Percentiles rank a stretch among this genome's conserved stretches.
Conservation (phyloP, 306 rosid species). For the Quercus ilex region DNA sequence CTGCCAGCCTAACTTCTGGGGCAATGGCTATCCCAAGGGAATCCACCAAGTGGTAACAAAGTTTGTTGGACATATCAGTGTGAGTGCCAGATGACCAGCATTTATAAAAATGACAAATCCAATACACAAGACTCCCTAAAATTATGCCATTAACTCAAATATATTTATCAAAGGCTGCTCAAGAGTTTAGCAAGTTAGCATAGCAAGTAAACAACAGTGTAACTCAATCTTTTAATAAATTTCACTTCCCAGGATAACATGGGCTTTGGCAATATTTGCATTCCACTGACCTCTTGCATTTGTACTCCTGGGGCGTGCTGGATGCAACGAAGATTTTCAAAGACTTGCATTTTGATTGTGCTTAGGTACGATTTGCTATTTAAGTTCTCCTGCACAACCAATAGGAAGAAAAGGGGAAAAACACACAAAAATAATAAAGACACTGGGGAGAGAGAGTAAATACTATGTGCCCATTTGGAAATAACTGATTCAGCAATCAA, state of each 20-base stretch:
- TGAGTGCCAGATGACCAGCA: neutral
- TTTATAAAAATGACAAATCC: too few relatives aligned
- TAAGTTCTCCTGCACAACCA: constrained; percentile 68
- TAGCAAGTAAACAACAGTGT: neutral
- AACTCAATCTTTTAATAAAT: neutral
- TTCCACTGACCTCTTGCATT: constrained; percentile 86
- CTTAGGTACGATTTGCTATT: constrained; percentile 90
- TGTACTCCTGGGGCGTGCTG: constrained; percentile 98
- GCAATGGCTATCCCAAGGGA: neutral
- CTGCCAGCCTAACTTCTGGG: neutral
- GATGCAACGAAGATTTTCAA: constrained; percentile 89
- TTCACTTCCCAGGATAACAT: constrained; percentile 5
- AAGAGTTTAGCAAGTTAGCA: neutral
- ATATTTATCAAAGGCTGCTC: neutral
- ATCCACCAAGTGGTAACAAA: neutral
- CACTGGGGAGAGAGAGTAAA: neutral
- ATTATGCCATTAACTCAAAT: too few relatives aligned
- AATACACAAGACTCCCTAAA: too few relatives aligned
- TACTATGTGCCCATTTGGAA: too few relatives aligned
- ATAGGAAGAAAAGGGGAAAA: constrained; percentile 17
- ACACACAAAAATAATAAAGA: neutral
- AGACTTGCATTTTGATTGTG: constrained; percentile 85
- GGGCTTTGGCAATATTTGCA: neutral
- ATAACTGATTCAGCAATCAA: too few relatives aligned
- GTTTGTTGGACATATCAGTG: neutral